phyloP scores from a whole-genome alignment of 352 stramenopile genomes.

The Pythium chondricola region DNA sequence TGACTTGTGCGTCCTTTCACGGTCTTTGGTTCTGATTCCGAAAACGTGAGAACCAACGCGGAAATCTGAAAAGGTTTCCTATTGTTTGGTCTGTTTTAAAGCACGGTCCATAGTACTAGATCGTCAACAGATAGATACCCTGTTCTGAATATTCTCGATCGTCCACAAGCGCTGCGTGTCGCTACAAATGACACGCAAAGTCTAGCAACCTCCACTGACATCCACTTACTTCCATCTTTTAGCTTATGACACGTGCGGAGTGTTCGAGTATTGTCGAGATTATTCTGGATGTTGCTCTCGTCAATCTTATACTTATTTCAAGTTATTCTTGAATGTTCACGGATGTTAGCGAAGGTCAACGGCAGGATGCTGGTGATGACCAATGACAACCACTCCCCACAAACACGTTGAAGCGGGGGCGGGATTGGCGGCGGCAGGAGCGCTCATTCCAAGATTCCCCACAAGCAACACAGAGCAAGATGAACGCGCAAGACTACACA shows the following conservation, averaged over 20 bases:
- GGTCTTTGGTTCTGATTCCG: no score
- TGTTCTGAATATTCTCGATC: slow-evolving; percentile 1
- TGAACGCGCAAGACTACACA: slow-evolving; percentile 75
- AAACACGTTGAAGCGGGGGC: slow-evolving; percentile 1
- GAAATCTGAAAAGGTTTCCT: no score
- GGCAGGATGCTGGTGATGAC: no score
- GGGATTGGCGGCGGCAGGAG: not conserved
- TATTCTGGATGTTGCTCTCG: not conserved
- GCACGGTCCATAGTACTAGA: no score
- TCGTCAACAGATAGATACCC: no score
- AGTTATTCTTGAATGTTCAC: not conserved
- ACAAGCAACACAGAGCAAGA: slow-evolving; percentile 16
- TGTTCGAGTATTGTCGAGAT: slow-evolving; percentile 18
- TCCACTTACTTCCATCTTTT: not conserved
- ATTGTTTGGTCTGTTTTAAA: no score
- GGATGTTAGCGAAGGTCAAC: slow-evolving; percentile 3
- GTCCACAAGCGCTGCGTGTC: not conserved
- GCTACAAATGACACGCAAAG: not conserved
- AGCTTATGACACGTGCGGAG: not conserved
- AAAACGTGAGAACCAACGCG: no score
- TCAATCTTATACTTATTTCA: not conserved
- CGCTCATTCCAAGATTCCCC: slow-evolving; percentile 12
- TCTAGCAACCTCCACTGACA: slow-evolving; percentile 3
- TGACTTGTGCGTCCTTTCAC: no score
- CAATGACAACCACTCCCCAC: slow-evolving; percentile 1